These are phyloP conservation scores for Alternaria sp. DNA, from an alignment of 2,329 filamentous ascomycete species.

Conservation along the genomic window DNA sequence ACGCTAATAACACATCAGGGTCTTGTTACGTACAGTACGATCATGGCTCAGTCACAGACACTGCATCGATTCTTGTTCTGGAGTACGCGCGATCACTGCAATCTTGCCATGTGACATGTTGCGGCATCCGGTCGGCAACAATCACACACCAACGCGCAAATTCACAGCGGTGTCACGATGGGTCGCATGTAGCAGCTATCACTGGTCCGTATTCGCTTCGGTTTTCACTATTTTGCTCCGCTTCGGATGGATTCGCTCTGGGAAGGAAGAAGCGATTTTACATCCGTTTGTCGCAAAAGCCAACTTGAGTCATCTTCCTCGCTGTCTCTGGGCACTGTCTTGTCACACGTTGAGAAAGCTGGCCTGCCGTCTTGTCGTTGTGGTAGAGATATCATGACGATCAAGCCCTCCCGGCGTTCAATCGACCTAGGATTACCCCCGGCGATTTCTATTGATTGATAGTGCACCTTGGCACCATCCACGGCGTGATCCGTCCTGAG, in stretches of 20 bases:
- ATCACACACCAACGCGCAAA: constrained; percentile 5
- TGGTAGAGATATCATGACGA: not conserved
- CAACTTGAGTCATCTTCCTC: constrained; percentile 1
- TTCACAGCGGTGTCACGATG: constrained; percentile 3
- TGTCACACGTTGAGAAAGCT: not conserved
- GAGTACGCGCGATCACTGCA: constrained; percentile 4
- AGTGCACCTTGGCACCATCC: constrained; percentile 10
- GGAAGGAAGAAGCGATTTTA: not conserved
- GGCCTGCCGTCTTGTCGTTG: not conserved
- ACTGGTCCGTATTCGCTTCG: not conserved
- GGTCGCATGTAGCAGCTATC: not conserved
- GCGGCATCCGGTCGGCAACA: constrained; percentile 6
- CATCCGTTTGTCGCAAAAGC: not conserved
- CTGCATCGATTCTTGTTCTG: not conserved
- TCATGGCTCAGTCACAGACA: not conserved
- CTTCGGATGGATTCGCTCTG: not conserved
- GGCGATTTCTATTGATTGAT: constrained; percentile 17
- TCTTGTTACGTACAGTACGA: constrained; percentile 6
- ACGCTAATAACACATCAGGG: constrained; percentile 11
- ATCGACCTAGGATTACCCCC: constrained; percentile 8
- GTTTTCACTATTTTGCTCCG: not conserved
- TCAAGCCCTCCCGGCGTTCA: constrained; percentile 6
- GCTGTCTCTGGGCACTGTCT: not conserved
- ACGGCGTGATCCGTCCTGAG: constrained; percentile 7
- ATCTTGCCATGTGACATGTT: constrained; percentile 9